Evolutionary conservation across 2,329 filamentous ascomycete species (phyloP).

Genomic region (Colletotrichum tropicale): DNA sequence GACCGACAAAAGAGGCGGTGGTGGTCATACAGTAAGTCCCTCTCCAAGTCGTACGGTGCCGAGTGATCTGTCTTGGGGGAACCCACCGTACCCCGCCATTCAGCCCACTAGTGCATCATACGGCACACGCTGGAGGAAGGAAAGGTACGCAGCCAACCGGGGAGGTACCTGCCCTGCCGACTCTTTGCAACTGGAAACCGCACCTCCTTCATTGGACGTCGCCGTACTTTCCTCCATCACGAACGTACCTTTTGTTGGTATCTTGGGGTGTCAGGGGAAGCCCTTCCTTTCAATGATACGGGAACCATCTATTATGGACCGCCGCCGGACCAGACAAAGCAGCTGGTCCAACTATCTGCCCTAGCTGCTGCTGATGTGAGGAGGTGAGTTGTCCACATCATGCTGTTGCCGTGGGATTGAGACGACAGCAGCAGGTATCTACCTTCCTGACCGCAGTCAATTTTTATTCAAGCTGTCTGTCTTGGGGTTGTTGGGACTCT

Average conservation of each 20-base stretch:
- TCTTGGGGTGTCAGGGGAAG: slow-evolving; percentile 1
- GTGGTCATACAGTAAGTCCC: slow-evolving; percentile 9
- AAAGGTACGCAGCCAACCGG: background rate
- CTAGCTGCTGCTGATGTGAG: background rate
- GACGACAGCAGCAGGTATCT: background rate
- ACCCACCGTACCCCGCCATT: slow-evolving; percentile 19
- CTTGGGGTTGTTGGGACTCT: background rate
- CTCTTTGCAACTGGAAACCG: background rate
- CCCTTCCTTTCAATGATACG: slow-evolving; percentile 3
- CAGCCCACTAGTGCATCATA: slow-evolving; percentile 18
- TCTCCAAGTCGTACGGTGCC: background rate
- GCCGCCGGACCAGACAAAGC: background rate
- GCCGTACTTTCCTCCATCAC: background rate
- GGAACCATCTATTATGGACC: background rate
- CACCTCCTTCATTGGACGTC: background rate
- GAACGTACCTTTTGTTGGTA: background rate
- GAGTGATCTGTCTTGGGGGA: background rate
- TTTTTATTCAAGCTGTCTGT: background rate
- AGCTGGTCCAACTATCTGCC: background rate
- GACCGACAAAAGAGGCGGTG: background rate
- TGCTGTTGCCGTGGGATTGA: background rate
- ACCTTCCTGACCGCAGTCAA: background rate
- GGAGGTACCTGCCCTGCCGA: background rate
- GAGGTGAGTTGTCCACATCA: slow-evolving; percentile 1
- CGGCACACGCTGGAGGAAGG: background rate